Evolutionary conservation across 805 yeast species (phyloP), one percentile per base, ranked within the genome.

Genomic region (Yamadazyma sp.): DNA sequence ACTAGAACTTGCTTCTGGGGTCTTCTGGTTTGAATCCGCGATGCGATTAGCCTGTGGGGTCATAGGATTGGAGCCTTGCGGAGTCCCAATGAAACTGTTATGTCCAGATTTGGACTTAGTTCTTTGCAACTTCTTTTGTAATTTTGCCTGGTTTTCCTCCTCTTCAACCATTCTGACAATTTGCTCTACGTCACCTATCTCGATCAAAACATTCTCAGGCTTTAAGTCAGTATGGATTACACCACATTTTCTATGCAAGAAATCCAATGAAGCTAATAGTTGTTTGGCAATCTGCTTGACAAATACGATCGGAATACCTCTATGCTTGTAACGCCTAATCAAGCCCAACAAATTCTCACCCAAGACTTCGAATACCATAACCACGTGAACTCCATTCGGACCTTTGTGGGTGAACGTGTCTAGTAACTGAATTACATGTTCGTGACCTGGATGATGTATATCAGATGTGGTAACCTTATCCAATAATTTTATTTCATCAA

Each of bases 351-450:
- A 60, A 56, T 89, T 91, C 60, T 93, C 99, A 14, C 99, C 99
- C 45, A 93, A 68, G 0, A 93, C 96, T 63, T 93, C 99, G 59
- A 93, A 93, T 1, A 91, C 97, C 98, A 93, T 93, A 41, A 93
- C 91, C 8, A 89, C 82, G 62, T 93, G 99, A 2, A 76, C 72
- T 1, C 99, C 99, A 60, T 93, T 88, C 4, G 87, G 89, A 1
- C 99, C 99, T 28, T 68, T 63, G 55, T 91, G 96, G 39, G 80
- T 77, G 57, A 93, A 93, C 42, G 84, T 78, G 60, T 93, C 98
- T 41, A 88, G 62, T 27, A 93, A 67, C 36, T 80, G 81, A 32
- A 93, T 84, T 16, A 91, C 83, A 59, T 84, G 87, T 25, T 75
- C 75, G 48, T 87, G 86, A 3, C 97, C 96, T 5, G 85, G 84